Percentiles rank a stretch among this genome's conserved stretches.
phyloP scores from a whole-genome alignment of 805 yeast species.

The Kodamaea restingae region DNA sequence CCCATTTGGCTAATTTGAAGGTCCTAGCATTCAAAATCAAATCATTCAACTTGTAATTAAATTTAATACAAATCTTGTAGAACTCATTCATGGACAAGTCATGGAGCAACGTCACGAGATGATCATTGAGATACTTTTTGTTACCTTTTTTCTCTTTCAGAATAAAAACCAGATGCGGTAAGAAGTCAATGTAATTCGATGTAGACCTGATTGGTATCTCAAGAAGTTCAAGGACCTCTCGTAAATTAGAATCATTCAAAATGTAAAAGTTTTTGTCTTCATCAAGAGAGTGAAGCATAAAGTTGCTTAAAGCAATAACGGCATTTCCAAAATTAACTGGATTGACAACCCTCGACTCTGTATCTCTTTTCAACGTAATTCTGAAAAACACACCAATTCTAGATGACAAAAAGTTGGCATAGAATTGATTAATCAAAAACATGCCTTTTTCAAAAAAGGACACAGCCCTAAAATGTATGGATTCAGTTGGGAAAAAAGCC shows the following conservation, averaged over 20 bases:
- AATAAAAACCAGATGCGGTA: conserved; percentile 47
- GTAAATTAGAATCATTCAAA: conserved; percentile 43
- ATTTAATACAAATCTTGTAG: conserved; percentile 59
- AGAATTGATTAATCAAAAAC: conserved; percentile 6
- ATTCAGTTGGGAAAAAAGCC: not conserved
- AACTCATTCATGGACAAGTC: conserved; percentile 63
- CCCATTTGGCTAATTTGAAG: conserved; percentile 67
- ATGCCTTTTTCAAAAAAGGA: too few species aligned
- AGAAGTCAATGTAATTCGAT: conserved; percentile 32
- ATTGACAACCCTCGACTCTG: conserved; percentile 57
- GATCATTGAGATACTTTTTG: conserved; percentile 19
- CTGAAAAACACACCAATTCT: conserved; percentile 36
- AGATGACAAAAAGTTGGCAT: conserved; percentile 26
- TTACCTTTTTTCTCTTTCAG: conserved; percentile 18
- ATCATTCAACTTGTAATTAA: conserved; percentile 61
- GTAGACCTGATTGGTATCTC: conserved; percentile 53
- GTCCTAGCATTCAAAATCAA: conserved; percentile 60
- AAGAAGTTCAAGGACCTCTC: conserved; percentile 55
- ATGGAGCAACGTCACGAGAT: conserved; percentile 52
- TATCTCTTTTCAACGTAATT: conserved; percentile 45
- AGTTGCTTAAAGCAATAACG: conserved; percentile 54
- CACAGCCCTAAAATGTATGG: not conserved
- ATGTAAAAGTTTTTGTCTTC: conserved; percentile 60
- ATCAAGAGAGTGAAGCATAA: conserved; percentile 55
- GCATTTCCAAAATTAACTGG: conserved; percentile 60